Conservation (phyloP, 495 filamentous ascomycete species). For the Margaritispora aquatica region DNA sequence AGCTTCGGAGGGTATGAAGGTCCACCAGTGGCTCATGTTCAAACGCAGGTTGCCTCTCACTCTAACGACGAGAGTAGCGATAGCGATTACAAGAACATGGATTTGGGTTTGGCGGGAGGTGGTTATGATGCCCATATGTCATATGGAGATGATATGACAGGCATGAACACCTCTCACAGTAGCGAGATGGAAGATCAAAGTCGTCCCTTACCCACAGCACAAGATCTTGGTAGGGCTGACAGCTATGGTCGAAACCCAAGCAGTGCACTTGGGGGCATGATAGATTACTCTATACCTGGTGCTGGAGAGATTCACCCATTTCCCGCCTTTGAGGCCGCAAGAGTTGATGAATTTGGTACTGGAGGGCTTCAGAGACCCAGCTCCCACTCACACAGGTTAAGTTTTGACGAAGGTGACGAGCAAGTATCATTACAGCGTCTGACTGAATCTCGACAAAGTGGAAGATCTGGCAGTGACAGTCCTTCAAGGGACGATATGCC, state of each 20-base stretch:
- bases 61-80: conserved; percentile 52
- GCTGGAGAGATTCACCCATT: conserved; percentile 55
- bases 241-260: conserved; percentile 35
- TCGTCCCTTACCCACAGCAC: conserved; percentile 23
- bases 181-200: conserved; percentile 28
- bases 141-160: conserved; percentile 55
- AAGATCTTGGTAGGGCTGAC: conserved; percentile 28
- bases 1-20: conserved; percentile 13
- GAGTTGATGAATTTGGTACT: conserved; percentile 69
- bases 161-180: conserved; percentile 23
- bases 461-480: conserved; percentile 41
- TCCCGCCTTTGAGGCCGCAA: conserved; percentile 39
- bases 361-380: conserved; percentile 64
- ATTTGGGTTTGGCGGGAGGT: conserved; percentile 66
- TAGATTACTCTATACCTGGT: conserved; percentile 35
- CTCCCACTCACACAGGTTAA: conserved; percentile 58
- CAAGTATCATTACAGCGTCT: conserved; percentile 25
- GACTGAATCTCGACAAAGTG: conserved; percentile 31
- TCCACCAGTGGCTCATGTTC: conserved; percentile 13
- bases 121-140: conserved; percentile 66
- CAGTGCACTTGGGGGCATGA: conserved; percentile 23
- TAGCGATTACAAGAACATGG: conserved; percentile 64
- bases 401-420: conserved; percentile 95
- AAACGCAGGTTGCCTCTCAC: conserved; percentile 5
- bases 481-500: conserved; percentile 60